phyloP scores from a whole-genome alignment of 768 basidiomycete genomes.

The Lactarius pseudohatsudake region DNA sequence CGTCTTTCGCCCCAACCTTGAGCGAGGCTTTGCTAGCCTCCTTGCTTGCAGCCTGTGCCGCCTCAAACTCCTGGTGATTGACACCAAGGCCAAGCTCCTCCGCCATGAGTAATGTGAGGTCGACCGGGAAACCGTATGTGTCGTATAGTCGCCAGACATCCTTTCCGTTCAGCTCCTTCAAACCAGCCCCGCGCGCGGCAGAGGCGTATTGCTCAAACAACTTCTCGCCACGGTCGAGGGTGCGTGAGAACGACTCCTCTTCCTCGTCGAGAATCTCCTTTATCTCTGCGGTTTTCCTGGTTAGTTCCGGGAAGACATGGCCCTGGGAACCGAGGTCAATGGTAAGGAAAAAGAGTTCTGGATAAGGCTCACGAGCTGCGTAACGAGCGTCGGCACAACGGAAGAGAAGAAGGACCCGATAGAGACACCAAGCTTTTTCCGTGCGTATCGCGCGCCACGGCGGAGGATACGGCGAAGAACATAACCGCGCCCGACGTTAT shows the following conservation, averaged over 20 bases:
- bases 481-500: slow-evolving; percentile 95
- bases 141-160: slow-evolving; percentile 98
- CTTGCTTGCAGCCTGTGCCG: slow-evolving; percentile 83
- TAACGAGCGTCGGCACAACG: slow-evolving; percentile 84
- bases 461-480: slow-evolving; percentile 93
- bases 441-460: slow-evolving; percentile 91
- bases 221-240: slow-evolving; percentile 94
- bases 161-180: slow-evolving; percentile 73
- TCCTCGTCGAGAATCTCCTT: slow-evolving; percentile 97
- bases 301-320: slow-evolving; percentile 89
- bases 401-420: slow-evolving; percentile 96
- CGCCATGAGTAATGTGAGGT: slow-evolving; percentile 95
- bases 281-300: slow-evolving; percentile 74
- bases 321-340: slow-evolving; percentile 50
- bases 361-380: slow-evolving; percentile 67
- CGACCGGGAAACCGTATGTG: slow-evolving; percentile 97
- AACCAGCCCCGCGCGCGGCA: slow-evolving; percentile 60
- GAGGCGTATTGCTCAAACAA: slow-evolving; percentile 87
- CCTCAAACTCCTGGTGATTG: slow-evolving; percentile 86
- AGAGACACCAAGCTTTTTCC: slow-evolving; percentile 89
- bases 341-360: not conserved
- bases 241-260: slow-evolving; percentile 96
- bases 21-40: slow-evolving; percentile 85
- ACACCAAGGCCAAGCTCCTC: slow-evolving; percentile 84
- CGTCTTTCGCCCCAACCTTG: slow-evolving; percentile 66